A percentile compares a stretch with the other conserved stretches of the same genome.
Evolutionary conservation across 106 monocot species (phyloP).

Genomic region (Dioscorea alata): DNA sequence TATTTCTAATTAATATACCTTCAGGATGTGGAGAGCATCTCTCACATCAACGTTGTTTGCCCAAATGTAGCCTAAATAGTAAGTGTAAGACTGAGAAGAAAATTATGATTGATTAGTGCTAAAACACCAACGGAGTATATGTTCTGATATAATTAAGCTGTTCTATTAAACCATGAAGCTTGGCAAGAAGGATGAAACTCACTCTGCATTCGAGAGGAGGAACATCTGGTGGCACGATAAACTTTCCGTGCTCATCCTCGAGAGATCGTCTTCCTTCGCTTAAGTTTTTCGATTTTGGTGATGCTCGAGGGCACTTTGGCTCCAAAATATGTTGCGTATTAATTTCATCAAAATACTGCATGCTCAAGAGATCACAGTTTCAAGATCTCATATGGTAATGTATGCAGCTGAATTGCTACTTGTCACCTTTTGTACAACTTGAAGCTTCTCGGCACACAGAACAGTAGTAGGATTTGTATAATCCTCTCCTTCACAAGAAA

Average conservation of each 20-base stretch:
- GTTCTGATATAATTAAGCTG: too few species aligned
- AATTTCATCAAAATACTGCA: slow-evolving; percentile 23
- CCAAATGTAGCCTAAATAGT: slow-evolving; percentile 33
- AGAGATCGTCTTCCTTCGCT: background rate
- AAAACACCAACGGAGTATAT: background rate
- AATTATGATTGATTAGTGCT: background rate
- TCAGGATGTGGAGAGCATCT: slow-evolving; percentile 25
- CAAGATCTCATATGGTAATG: background rate
- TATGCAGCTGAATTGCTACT: background rate
- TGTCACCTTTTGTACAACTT: slow-evolving; percentile 5
- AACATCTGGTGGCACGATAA: background rate
- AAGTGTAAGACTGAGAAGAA: slow-evolving; percentile 22
- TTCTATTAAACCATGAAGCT: too few species aligned
- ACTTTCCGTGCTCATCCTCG: background rate
- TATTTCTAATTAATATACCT: slow-evolving; percentile 12
- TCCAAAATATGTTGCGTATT: slow-evolving; percentile 13
- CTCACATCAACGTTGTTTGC: slow-evolving; percentile 17
- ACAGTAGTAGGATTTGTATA: slow-evolving; percentile 4
- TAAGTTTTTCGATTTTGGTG: background rate
- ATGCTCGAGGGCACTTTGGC: slow-evolving; percentile 6
- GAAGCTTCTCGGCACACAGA: slow-evolving; percentile 4
- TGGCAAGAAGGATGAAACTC: background rate
- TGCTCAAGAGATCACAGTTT: background rate
- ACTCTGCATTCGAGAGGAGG: slow-evolving; percentile 8
- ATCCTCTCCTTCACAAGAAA: slow-evolving; percentile 14